Conservation (phyloP, 495 filamentous ascomycete species). For the Penicillium maclennaniae region DNA sequence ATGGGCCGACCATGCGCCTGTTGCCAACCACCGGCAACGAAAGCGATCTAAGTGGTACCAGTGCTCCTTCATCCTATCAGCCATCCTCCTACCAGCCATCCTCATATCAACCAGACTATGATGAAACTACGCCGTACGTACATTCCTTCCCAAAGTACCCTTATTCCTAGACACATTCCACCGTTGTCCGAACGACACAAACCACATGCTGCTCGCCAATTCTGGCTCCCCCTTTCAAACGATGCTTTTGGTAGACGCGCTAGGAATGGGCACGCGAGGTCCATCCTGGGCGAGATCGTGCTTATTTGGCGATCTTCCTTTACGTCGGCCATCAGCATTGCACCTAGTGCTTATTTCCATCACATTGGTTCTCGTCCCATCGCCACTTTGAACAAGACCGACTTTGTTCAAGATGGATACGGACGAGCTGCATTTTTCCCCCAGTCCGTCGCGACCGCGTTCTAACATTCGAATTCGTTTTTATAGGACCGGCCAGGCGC, state of each 20-base stretch:
- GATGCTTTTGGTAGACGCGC: constrained; percentile 2
- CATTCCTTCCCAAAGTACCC: constrained; percentile 4
- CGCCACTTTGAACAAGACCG: not conserved
- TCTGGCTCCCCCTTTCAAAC: constrained; percentile 14
- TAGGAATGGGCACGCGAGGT: constrained; percentile 4
- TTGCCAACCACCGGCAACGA: constrained; percentile 52
- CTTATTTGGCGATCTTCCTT: not conserved
- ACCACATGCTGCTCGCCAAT: constrained; percentile 5
- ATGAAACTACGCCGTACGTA: constrained; percentile 45
- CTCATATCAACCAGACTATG: constrained; percentile 14
- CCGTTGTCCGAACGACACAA: constrained; percentile 11
- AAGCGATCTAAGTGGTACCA: constrained; percentile 18
- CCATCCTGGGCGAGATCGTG: constrained; percentile 4
- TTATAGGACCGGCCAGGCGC: constrained; percentile 25
- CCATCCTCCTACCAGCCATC: constrained; percentile 11
- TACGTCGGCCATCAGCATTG: constrained; percentile 5
- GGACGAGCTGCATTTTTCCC: not conserved
- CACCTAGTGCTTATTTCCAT: constrained; percentile 8
- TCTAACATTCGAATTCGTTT: constrained; percentile 27
- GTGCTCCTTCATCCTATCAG: constrained; percentile 2
- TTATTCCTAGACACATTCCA: constrained; percentile 24
- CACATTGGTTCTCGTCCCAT: not conserved
- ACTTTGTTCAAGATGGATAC: constrained; percentile 10
- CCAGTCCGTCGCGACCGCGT: constrained; percentile 13
- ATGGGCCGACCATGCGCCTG: constrained; percentile 58